Conservation (phyloP, 2,329 filamentous ascomycete species). For the Clarireedia paspali region DNA sequence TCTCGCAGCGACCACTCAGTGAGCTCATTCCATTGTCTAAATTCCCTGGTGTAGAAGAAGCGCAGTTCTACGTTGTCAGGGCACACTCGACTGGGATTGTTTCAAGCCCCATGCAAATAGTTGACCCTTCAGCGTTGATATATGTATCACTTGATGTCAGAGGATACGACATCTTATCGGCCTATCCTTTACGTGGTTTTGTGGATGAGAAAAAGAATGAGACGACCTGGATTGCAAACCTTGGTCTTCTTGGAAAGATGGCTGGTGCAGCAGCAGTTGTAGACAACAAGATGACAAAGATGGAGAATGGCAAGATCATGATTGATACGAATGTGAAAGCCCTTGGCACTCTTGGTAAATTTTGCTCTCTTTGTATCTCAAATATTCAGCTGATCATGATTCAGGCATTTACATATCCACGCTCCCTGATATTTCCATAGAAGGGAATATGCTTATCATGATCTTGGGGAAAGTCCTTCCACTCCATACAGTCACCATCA, state of each 20-base stretch:
- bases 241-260: constrained; percentile 85
- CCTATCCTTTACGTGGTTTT: constrained; percentile 58
- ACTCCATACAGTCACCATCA: constrained; percentile 53
- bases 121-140: constrained; percentile 44
- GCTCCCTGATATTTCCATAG: constrained; percentile 36
- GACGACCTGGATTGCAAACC: constrained; percentile 51
- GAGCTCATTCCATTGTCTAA: constrained; percentile 63
- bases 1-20: constrained; percentile 51
- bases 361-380: not conserved
- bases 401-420: constrained; percentile 69
- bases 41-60: constrained; percentile 62
- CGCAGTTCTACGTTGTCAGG: constrained; percentile 60
- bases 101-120: constrained; percentile 41
- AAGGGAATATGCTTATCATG: constrained; percentile 54
- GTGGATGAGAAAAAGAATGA: constrained; percentile 31
- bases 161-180: constrained; percentile 76
- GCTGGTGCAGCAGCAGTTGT: constrained; percentile 74
- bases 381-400: too few species aligned
- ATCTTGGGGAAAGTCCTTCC: constrained; percentile 68
- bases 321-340: constrained; percentile 70
- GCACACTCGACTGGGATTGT: constrained; percentile 62
- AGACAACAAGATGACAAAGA: constrained; percentile 48
- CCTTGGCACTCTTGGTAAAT: constrained; percentile 61
- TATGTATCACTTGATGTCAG: constrained; percentile 53
- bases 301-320: constrained; percentile 52